Conservation (phyloP, 1,284 basidiomycete species). For the Cutaneotrichosporon dermatis region DNA sequence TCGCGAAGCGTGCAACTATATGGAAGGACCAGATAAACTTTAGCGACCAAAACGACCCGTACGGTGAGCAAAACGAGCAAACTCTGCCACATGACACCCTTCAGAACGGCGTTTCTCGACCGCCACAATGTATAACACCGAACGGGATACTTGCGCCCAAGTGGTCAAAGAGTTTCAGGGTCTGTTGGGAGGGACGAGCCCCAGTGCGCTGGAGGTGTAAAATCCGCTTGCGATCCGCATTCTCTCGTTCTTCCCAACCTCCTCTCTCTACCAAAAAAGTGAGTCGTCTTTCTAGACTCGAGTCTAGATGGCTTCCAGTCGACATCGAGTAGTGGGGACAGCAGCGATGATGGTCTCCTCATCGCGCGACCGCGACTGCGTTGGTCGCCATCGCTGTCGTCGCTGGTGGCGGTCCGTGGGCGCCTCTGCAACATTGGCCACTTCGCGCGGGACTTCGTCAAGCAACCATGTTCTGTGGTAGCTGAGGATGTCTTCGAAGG, state of each 20-base stretch:
- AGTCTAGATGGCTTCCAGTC: neutral
- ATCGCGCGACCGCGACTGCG: neutral
- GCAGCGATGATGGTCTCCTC: neutral
- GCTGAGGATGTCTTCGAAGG: too few species aligned
- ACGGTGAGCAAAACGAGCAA: too few species aligned
- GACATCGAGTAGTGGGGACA: neutral
- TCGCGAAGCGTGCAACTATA: too few species aligned
- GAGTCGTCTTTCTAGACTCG: neutral
- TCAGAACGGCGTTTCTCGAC: neutral
- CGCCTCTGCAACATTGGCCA: neutral
- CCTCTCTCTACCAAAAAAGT: slow-evolving; percentile 1
- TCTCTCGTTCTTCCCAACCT: neutral
- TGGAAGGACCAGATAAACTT: too few species aligned
- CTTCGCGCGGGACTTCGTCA: neutral
- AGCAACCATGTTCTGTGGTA: too few species aligned
- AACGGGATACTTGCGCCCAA: neutral
- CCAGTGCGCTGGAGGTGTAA: neutral
- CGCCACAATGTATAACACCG: neutral
- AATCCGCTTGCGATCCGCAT: neutral
- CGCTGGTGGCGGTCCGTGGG: neutral
- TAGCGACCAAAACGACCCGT: too few species aligned
- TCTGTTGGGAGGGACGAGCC: neutral
- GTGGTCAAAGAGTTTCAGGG: slow-evolving; percentile 1
- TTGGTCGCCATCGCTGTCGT: neutral
- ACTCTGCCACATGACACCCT: too few species aligned